Evolutionary conservation across 73 alveolate genomes (phyloP).

Genomic region (Tetrahymena malaccensis): DNA sequence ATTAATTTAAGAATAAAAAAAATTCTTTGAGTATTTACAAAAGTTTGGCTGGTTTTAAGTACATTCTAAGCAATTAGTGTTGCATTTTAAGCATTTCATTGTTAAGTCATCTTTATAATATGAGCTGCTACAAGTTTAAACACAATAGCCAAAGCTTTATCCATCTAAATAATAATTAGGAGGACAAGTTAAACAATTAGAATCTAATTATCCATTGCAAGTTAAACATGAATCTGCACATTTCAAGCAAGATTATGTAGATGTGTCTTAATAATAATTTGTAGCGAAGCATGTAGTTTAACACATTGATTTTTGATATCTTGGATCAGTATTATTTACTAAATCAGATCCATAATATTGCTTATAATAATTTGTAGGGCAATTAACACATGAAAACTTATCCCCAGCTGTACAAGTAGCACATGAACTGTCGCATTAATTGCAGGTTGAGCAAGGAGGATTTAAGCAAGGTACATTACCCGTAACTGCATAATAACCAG

Average conservation of each 20-base stretch:
- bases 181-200: background rate
- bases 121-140: background rate
- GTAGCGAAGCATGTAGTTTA: background rate
- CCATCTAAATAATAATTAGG: background rate
- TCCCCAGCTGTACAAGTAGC: background rate
- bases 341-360: background rate
- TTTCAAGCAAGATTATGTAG: background rate
- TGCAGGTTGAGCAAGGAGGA: background rate
- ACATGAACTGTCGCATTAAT: background rate
- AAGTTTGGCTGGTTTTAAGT: background rate
- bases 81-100: background rate
- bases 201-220: background rate
- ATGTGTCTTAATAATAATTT: background rate
- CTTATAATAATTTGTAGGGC: background rate
- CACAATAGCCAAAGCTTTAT: background rate
- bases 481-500: background rate
- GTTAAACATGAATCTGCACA: background rate
- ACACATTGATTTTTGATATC: background rate
- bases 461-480: background rate
- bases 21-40: background rate
- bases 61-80: background rate
- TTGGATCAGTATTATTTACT: background rate
- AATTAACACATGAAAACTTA: background rate
- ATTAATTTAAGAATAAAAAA: too few relatives aligned
- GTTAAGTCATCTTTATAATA: background rate